These are phyloP conservation scores for Juglanconis sp. DNA, from an alignment of 2,329 filamentous ascomycete genomes.

Conservation along the genomic window DNA sequence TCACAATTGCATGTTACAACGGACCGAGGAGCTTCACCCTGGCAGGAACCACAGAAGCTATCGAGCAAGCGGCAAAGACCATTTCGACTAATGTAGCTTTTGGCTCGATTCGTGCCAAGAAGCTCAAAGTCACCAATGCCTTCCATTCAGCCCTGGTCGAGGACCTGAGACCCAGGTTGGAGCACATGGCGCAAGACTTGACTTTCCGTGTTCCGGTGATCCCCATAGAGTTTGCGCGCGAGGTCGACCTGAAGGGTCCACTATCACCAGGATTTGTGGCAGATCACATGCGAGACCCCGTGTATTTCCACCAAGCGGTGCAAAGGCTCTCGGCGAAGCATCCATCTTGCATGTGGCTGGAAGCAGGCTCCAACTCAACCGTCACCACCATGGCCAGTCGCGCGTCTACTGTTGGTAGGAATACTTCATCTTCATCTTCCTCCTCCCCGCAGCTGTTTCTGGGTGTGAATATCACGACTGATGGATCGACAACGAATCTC, in stretches of 20 bases:
- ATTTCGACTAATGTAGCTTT: slow-evolving; percentile 6
- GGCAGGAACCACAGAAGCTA: slow-evolving; percentile 32
- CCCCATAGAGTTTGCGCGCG: slow-evolving; percentile 25
- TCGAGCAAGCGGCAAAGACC: slow-evolving; percentile 23
- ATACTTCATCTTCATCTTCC: slow-evolving; percentile 13
- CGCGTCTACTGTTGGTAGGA: slow-evolving; percentile 17
- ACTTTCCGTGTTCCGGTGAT: slow-evolving; percentile 32
- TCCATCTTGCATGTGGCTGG: slow-evolving; percentile 30
- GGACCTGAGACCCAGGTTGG: slow-evolving; percentile 31
- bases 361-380: slow-evolving; percentile 39
- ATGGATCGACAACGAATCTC: slow-evolving; percentile 15
- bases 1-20: slow-evolving; percentile 46
- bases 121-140: slow-evolving; percentile 42
- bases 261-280: slow-evolving; percentile 21
- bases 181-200: slow-evolving; percentile 27
- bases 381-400: slow-evolving; percentile 32
- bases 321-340: not conserved
- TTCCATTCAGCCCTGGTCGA: slow-evolving; percentile 45
- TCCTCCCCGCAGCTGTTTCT: slow-evolving; percentile 7
- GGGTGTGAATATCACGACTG: slow-evolving; percentile 23
- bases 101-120: slow-evolving; percentile 28
- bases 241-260: too few species aligned
- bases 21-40: slow-evolving; percentile 40
- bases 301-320: slow-evolving; percentile 39
- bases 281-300: slow-evolving; percentile 39